These are phyloP conservation scores for Aspergillus sp. DNA, from an alignment of 2,329 filamentous ascomycete genomes.

Conservation along the genomic window DNA sequence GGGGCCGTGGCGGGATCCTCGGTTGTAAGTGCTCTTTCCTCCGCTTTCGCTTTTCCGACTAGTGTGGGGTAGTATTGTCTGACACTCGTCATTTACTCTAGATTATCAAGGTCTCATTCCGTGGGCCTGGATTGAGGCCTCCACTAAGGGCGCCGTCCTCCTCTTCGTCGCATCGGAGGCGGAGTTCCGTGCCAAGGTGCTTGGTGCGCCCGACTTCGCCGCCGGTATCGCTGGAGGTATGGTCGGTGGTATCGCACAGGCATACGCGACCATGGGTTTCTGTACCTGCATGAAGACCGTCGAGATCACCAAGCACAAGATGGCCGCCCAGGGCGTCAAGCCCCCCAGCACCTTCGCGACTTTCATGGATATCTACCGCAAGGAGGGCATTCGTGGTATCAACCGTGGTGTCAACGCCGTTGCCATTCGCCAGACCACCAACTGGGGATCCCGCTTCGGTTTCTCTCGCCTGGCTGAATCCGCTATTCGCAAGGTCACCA, in stretches of 20 bases:
- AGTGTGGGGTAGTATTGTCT: constrained; percentile 19
- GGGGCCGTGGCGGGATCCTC: constrained; percentile 87
- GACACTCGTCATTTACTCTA: constrained; percentile 41
- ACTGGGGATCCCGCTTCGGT: constrained; percentile 97
- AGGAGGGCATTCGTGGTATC: constrained; percentile 91
- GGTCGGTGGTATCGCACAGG: constrained; percentile 91
- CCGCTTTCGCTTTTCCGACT: constrained; percentile 14
- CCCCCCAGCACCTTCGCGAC: constrained; percentile 89
- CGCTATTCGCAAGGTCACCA: constrained; percentile 74
- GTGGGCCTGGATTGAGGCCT: constrained; percentile 99
- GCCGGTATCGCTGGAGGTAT: constrained; percentile 90
- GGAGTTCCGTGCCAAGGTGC: constrained; percentile 85
- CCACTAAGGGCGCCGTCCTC: constrained; percentile 97
- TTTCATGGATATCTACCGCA: constrained; percentile 95
- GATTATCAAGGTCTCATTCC: constrained; percentile 99
- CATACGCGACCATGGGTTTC: constrained; percentile 99
- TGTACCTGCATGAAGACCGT: constrained; percentile 99
- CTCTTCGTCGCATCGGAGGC: constrained; percentile 98
- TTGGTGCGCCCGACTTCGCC: constrained; percentile 82
- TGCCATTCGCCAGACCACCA: constrained; percentile 97
- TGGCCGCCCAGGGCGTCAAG: constrained; percentile 78
- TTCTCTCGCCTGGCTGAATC: constrained; percentile 88
- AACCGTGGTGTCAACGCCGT: constrained; percentile 99
- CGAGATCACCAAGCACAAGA: constrained; percentile 98
- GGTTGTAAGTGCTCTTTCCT: constrained; percentile 70